phyloP scores from a whole-genome alignment of 371 early-diverging fungal species.

The Lichtheimia ramosa region DNA sequence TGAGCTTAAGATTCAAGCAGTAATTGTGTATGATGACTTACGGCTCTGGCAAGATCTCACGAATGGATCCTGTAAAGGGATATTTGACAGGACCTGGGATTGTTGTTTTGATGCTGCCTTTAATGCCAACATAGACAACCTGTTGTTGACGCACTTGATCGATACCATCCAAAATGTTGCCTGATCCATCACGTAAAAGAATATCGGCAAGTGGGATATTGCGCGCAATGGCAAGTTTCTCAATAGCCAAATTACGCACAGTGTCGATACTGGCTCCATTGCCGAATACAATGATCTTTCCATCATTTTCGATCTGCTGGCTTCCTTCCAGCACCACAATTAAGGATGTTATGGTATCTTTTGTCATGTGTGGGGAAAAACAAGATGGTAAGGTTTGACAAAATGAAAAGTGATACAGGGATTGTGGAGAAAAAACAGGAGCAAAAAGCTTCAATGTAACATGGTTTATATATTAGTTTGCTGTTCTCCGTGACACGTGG shows the following conservation, averaged over 20 bases:
- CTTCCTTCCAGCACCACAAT: conserved; percentile 27
- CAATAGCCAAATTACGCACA: conserved; percentile 24
- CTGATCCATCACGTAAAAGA: conserved; percentile 16
- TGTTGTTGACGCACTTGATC: conserved; percentile 26
- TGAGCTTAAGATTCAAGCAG: not conserved
- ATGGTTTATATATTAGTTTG: no score
- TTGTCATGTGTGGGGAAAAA: conserved; percentile 12
- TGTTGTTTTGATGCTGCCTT: conserved; percentile 17
- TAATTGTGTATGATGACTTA: conserved; percentile 6
- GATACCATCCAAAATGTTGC: conserved; percentile 19
- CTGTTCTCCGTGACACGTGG: no score
- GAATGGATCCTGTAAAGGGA: conserved; percentile 28
- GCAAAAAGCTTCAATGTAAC: no score
- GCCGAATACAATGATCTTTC: conserved; percentile 23
- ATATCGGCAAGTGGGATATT: conserved; percentile 11
- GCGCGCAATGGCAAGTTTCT: conserved; percentile 22
- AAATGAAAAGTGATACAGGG: no score
- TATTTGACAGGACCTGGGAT: conserved; percentile 27
- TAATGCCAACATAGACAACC: conserved; percentile 22
- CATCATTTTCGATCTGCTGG: conserved; percentile 18
- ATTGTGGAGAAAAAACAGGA: no score
- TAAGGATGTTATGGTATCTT: conserved; percentile 24
- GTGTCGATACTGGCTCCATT: conserved; percentile 26
- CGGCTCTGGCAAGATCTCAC: conserved; percentile 26
- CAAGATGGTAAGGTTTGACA: no score